Base-by-base conservation (phyloP, 2,329 filamentous ascomycete genomes). In the Aspergillus neotritici region DNA sequence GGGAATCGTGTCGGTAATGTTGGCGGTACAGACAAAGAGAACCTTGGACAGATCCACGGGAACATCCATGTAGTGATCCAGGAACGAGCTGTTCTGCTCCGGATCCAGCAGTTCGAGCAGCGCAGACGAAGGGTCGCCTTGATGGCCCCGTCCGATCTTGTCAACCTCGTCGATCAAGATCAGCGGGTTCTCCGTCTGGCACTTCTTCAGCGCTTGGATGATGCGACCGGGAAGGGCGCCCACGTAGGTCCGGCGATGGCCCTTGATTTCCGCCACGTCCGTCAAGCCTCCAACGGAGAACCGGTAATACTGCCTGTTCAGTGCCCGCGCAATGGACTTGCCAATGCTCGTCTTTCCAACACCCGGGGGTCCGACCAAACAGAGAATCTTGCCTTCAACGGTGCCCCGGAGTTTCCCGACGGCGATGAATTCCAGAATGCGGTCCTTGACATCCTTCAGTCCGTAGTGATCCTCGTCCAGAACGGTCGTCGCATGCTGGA, bases 271-370 rank as follows among this genome's bases (percentile, higher is more conserved):
- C 13, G 93, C 93, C 51, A 98, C 94, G 68, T 98, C 93, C 4
- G 91, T 94, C 53, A 98, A 77, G 56, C 93, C 93, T 62, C 93
- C 93, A 7, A 98, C 93, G 61, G 90, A 96, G 76, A 98, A 98
- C 55, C 93, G 82, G 73, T 98, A 98, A 73, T 98, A 98, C 62
- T 98, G 84, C 46, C 94, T 79, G 69, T 96, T 96, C 45, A 98
- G 73, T 21, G 93, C 94, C 43, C 91, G 81, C 12, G 93, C 93
- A 57, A 98, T 96, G 0, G 90, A 97, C 67, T 98, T 98, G 63
- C 93, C 93, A 54, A 98, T 98, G 66, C 90, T 96, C 3, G 93
- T 98, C 75, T 98, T 98, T 58, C 93, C 93, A 17, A 98, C 93
- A 73, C 93, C 93, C 13, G 93, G 93, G 40, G 93, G 93, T 1